These are phyloP conservation scores for Diplogelasinospora grovesii DNA, from an alignment of 495 filamentous ascomycete genomes.

Conservation along the genomic window DNA sequence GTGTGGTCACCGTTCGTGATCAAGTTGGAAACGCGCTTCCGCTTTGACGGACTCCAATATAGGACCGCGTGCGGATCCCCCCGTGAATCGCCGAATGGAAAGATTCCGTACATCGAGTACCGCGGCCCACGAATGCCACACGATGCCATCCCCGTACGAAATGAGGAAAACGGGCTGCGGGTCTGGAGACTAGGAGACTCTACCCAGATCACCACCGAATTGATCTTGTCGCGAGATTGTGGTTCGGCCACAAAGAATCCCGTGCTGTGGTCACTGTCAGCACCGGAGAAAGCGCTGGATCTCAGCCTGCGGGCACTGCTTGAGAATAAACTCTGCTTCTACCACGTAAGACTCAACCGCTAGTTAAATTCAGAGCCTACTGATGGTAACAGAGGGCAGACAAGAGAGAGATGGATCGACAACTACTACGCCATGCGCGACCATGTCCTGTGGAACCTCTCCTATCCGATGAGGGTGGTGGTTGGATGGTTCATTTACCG, in stretches of 20 bases:
- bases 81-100: slow-evolving; percentile 44
- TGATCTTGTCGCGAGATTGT: too few species aligned
- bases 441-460: slow-evolving; percentile 38
- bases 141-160: too few species aligned
- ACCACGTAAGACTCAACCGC: too few species aligned
- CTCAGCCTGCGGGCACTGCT: slow-evolving; percentile 46
- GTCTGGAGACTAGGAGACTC: slow-evolving; percentile 41
- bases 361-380: too few species aligned
- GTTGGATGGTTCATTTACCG: slow-evolving; percentile 50
- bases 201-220: slow-evolving; percentile 48
- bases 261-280: too few species aligned
- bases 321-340: slow-evolving; percentile 58
- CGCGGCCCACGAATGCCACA: too few species aligned
- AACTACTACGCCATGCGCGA: slow-evolving; percentile 59
- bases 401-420: slow-evolving; percentile 46
- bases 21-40: slow-evolving; percentile 59
- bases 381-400: too few species aligned
- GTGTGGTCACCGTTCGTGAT: slow-evolving; percentile 60
- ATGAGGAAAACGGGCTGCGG: too few species aligned
- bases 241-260: too few species aligned
- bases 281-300: slow-evolving; percentile 38
- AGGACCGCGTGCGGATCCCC: slow-evolving; percentile 34
- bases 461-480: slow-evolving; percentile 46
- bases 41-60: slow-evolving; percentile 47
- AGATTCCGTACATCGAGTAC: slow-evolving; percentile 52